These are phyloP conservation scores for Malus asiatica DNA, from an alignment of 306 rosid genomes.

Conservation along the genomic window DNA sequence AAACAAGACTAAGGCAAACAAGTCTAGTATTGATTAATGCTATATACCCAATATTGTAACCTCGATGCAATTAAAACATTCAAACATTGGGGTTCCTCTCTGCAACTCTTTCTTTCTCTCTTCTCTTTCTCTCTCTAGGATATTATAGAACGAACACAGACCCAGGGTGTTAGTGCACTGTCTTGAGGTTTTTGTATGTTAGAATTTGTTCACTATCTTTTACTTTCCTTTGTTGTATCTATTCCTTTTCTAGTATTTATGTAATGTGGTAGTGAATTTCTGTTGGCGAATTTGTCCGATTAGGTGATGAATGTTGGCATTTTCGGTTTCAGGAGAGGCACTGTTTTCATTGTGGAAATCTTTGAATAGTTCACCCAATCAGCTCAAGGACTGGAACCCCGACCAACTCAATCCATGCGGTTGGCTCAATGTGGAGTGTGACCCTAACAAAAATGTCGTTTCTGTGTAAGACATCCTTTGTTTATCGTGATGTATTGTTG, in stretches of 20 bases:
- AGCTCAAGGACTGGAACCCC: constrained; percentile 76
- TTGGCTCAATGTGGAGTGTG: constrained; percentile 77
- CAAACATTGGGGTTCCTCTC: background rate
- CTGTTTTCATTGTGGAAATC: constrained; percentile 48
- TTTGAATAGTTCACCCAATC: constrained; percentile 52
- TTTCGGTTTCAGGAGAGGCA: constrained; percentile 68
- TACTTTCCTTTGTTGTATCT: background rate
- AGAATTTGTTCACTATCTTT: background rate
- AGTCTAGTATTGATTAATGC: background rate
- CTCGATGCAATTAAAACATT: background rate
- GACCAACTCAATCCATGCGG: constrained; percentile 92
- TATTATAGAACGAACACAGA: background rate
- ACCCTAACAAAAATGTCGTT: constrained; percentile 33
- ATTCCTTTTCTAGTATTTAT: constrained; percentile 7
- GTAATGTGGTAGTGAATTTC: background rate
- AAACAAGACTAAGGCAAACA: background rate
- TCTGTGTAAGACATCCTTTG: constrained; percentile 61
- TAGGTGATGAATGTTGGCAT: constrained; percentile 15
- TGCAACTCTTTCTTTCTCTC: background rate
- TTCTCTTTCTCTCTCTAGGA: too few relatives aligned
- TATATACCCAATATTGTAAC: background rate
- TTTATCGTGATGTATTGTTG: background rate
- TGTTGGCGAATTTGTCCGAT: constrained; percentile 10
- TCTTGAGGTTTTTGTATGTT: background rate
- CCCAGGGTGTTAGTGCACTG: background rate